phyloP scores from a whole-genome alignment of 23 red algal genomes.

The Gracilariopsis chorda region DNA sequence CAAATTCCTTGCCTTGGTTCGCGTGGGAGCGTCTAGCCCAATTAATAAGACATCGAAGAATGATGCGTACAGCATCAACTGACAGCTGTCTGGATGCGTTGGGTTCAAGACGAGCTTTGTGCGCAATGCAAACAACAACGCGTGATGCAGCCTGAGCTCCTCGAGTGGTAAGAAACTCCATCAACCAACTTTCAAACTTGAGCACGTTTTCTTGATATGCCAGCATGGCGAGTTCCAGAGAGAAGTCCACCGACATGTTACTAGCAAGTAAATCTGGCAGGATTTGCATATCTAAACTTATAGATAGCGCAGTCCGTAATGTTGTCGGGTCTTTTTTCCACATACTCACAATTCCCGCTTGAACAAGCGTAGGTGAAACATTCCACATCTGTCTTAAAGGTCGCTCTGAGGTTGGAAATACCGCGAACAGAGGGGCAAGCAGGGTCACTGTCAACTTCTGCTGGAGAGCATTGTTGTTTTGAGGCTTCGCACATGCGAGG shows the following conservation, averaged over 20 bases:
- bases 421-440: slow-evolving; percentile 33
- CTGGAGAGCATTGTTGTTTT: slow-evolving; percentile 24
- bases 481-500: slow-evolving; percentile 41
- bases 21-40: neutral
- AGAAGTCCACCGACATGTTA: slow-evolving; percentile 66
- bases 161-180: slow-evolving; percentile 55
- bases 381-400: slow-evolving; percentile 60
- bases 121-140: slow-evolving; percentile 51
- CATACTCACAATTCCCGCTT: slow-evolving; percentile 51
- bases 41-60: slow-evolving; percentile 36
- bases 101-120: slow-evolving; percentile 31
- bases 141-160: slow-evolving; percentile 60
- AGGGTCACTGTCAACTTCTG: slow-evolving; percentile 58
- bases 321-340: slow-evolving; percentile 54
- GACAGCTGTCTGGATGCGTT: neutral
- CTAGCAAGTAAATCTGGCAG: slow-evolving; percentile 71
- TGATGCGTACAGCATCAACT: slow-evolving; percentile 43
- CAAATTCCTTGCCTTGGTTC: slow-evolving; percentile 16
- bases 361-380: slow-evolving; percentile 32
- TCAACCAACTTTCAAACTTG: slow-evolving; percentile 90
- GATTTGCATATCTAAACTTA: slow-evolving; percentile 71
- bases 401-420: slow-evolving; percentile 28
- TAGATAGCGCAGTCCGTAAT: slow-evolving; percentile 52
- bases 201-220: slow-evolving; percentile 78
- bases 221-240: slow-evolving; percentile 90